Percentiles rank a stretch among this genome's conserved stretches.
Conservation (phyloP, 2,329 filamentous ascomycete genomes). For the Phaeosphaeria sp. region DNA sequence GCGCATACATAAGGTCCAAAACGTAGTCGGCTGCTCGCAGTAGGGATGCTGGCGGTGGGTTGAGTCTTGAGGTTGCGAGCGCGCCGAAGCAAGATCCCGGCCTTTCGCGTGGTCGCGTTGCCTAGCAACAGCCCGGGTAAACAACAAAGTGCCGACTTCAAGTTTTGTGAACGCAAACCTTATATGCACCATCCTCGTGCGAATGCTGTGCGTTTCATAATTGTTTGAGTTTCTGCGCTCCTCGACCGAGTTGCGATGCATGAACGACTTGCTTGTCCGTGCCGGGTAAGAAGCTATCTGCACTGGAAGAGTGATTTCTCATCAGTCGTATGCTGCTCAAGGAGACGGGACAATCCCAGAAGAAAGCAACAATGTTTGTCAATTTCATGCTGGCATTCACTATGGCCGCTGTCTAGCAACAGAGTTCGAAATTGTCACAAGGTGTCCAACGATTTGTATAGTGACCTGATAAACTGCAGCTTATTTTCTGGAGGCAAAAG, state of each 20-base stretch:
- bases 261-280: neutral
- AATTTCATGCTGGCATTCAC: too few species aligned
- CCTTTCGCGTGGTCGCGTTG: constrained; percentile 35
- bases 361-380: too few species aligned
- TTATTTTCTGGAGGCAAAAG: too few species aligned
- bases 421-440: too few species aligned
- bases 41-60: constrained; percentile 43
- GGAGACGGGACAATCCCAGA: too few species aligned
- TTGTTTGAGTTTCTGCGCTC: neutral
- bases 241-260: neutral
- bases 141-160: constrained; percentile 3
- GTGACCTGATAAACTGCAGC: too few species aligned
- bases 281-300: too few species aligned
- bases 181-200: neutral
- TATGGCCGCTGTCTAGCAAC: too few species aligned
- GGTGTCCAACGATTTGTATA: too few species aligned
- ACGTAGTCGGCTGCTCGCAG: constrained; percentile 38
- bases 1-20: constrained; percentile 48
- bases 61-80: constrained; percentile 27
- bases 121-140: constrained; percentile 24
- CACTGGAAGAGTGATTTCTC: too few species aligned
- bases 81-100: constrained; percentile 27
- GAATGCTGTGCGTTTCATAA: neutral
- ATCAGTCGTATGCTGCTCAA: too few species aligned
- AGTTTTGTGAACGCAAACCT: neutral